Percentiles rank a stretch among this genome's conserved stretches.
These are phyloP conservation scores for Clathrus columnatus DNA, from an alignment of 768 basidiomycete genomes.

Conservation along the genomic window DNA sequence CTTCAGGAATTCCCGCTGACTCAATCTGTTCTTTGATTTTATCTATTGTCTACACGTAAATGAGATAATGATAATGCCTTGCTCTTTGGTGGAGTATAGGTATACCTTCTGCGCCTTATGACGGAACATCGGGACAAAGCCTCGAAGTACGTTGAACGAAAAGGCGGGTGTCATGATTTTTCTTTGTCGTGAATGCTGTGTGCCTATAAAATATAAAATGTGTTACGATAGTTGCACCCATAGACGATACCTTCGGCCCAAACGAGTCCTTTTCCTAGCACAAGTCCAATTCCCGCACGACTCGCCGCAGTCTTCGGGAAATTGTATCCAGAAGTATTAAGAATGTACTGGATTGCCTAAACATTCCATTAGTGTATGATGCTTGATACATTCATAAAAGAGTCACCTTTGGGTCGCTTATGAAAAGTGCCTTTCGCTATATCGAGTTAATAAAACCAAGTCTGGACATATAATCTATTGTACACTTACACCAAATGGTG, in stretches of 20 bases:
- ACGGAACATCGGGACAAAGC: conserved; percentile 21
- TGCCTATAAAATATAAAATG: conserved; percentile 9
- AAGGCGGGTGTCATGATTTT: conserved; percentile 25
- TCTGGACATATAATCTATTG: too few species aligned
- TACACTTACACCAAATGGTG: neutral
- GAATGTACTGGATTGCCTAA: conserved; percentile 45
- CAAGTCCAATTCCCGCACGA: conserved; percentile 6
- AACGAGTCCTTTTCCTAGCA: conserved; percentile 19
- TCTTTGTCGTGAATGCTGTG: conserved; percentile 22
- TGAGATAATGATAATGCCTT: too few species aligned
- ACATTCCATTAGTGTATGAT: neutral
- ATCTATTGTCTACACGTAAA: conserved; percentile 19
- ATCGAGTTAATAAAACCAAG: too few species aligned
- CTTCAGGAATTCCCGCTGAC: neutral
- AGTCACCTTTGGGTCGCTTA: neutral
- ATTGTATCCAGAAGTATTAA: conserved; percentile 48
- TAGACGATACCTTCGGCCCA: conserved; percentile 13
- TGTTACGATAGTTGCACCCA: neutral
- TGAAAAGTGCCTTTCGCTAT: neutral
- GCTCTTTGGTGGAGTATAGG: neutral
- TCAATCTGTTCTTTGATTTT: conserved; percentile 9
- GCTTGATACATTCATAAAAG: neutral
- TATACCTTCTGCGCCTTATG: conserved; percentile 14
- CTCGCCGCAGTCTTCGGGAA: conserved; percentile 30
- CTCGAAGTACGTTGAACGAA: conserved; percentile 17